A percentile compares a stretch with the other conserved stretches of the same genome.
Evolutionary conservation across 345 rosid species (phyloP).

Genomic region (Murraya koenigii): DNA sequence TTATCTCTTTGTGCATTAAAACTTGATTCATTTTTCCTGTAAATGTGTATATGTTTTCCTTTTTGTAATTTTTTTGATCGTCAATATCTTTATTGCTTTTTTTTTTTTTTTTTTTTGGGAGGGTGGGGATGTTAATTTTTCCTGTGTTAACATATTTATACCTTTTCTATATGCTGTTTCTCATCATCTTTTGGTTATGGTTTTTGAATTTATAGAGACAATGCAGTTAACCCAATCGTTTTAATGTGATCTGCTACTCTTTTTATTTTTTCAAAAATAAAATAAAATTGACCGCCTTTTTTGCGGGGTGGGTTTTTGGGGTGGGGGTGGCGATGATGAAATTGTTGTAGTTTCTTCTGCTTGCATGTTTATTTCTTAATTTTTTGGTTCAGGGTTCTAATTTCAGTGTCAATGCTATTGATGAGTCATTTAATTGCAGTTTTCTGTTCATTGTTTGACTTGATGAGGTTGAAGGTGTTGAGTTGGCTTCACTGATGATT

Average conservation of each 20-base stretch:
- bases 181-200: not conserved
- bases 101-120: too few relatives aligned
- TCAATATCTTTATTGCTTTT: not conserved
- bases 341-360: not conserved
- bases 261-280: too few relatives aligned
- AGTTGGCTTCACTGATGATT: not conserved
- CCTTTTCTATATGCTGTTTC: not conserved
- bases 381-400: not conserved
- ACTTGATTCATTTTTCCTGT: not conserved
- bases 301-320: too few relatives aligned
- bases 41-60: not conserved
- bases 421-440: not conserved
- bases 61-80: not conserved
- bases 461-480: conserved; percentile 1
- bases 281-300: too few relatives aligned
- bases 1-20: not conserved
- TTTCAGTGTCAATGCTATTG: not conserved
- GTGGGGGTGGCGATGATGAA: not conserved
- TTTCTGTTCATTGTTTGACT: not conserved
- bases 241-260: not conserved
- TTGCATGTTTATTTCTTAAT: not conserved
- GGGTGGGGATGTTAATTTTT: not conserved
- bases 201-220: not conserved
- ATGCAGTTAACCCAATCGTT: not conserved
- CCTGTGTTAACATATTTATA: not conserved